A percentile compares a stretch with the other conserved stretches of the same genome.
Evolutionary conservation across 108 stramenopile species (phyloP).

Genomic region (Cylindrotheca fusiformis): DNA sequence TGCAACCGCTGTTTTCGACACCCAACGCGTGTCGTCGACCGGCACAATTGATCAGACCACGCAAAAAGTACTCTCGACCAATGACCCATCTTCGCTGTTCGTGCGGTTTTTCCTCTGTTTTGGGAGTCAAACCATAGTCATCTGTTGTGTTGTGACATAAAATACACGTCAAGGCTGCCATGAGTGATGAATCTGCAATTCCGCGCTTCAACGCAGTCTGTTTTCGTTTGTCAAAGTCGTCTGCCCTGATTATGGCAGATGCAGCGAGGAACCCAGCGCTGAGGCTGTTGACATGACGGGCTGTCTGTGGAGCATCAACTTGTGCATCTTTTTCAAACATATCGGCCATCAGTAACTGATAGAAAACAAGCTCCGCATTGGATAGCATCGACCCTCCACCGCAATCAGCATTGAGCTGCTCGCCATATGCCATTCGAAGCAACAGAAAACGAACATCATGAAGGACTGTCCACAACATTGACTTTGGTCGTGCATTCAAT

Average conservation of each 20-base stretch:
- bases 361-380: constrained; percentile 59
- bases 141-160: constrained; percentile 60
- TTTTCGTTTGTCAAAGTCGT: constrained; percentile 29
- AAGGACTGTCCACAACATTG: constrained; percentile 73
- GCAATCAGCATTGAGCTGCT: constrained; percentile 72
- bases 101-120: constrained; percentile 28
- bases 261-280: constrained; percentile 74
- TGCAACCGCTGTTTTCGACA: constrained; percentile 69
- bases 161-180: constrained; percentile 76
- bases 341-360: constrained; percentile 70
- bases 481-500: constrained; percentile 65
- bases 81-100: constrained; percentile 67
- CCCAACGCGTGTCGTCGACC: constrained; percentile 69
- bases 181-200: constrained; percentile 69
- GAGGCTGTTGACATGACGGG: constrained; percentile 60
- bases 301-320: constrained; percentile 54
- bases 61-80: constrained; percentile 61
- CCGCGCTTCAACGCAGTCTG: constrained; percentile 45
- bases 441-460: constrained; percentile 77
- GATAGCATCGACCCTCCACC: constrained; percentile 84
- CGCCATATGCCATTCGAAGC: constrained; percentile 76
- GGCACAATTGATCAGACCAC: constrained; percentile 70
- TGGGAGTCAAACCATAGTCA: constrained; percentile 22
- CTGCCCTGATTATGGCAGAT: constrained; percentile 41
- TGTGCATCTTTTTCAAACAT: constrained; percentile 72